These are phyloP conservation scores for Peterozyma toletana DNA, from an alignment of 805 yeast species.

Conservation along the genomic window DNA sequence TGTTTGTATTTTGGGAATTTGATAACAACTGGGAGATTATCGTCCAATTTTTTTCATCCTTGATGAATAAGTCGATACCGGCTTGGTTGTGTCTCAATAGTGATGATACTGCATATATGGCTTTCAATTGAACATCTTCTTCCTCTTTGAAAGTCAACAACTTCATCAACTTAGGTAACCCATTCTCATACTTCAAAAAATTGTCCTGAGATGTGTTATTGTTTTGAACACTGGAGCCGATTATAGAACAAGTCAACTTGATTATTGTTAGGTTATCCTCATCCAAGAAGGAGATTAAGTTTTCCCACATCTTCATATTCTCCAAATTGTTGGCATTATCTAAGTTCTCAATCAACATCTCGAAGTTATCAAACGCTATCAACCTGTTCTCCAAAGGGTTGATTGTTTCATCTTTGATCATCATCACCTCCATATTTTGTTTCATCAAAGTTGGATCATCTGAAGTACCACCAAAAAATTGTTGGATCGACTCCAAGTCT, in stretches of 20 bases:
- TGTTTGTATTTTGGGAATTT: slow-evolving; percentile 19
- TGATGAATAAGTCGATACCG: slow-evolving; percentile 37
- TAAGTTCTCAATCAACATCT: slow-evolving; percentile 85
- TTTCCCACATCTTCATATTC: slow-evolving; percentile 74
- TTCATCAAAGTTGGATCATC: slow-evolving; percentile 90
- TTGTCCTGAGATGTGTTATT: slow-evolving; percentile 70
- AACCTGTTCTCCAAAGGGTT: slow-evolving; percentile 48
- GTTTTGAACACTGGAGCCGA: slow-evolving; percentile 92
- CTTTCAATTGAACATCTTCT: slow-evolving; percentile 44
- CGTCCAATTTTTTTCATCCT: not conserved
- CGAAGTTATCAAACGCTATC: slow-evolving; percentile 83
- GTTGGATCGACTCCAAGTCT: slow-evolving; percentile 72
- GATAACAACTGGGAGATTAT: slow-evolving; percentile 10
- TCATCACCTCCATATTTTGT: slow-evolving; percentile 58
- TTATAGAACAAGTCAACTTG: slow-evolving; percentile 58
- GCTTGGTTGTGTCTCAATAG: slow-evolving; percentile 69
- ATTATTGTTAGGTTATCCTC: slow-evolving; percentile 34
- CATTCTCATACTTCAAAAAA: slow-evolving; percentile 44
- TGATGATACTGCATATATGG: slow-evolving; percentile 72
- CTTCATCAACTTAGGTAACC: slow-evolving; percentile 36
- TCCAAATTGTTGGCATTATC: slow-evolving; percentile 94
- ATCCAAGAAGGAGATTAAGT: slow-evolving; percentile 48
- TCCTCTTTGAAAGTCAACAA: slow-evolving; percentile 16
- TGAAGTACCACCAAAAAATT: slow-evolving; percentile 66
- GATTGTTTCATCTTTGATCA: slow-evolving; percentile 44